Percentiles rank a stretch among this genome's conserved stretches.
Conservation (phyloP, 2,329 filamentous ascomycete genomes). For the Sclerotinia borealis region DNA sequence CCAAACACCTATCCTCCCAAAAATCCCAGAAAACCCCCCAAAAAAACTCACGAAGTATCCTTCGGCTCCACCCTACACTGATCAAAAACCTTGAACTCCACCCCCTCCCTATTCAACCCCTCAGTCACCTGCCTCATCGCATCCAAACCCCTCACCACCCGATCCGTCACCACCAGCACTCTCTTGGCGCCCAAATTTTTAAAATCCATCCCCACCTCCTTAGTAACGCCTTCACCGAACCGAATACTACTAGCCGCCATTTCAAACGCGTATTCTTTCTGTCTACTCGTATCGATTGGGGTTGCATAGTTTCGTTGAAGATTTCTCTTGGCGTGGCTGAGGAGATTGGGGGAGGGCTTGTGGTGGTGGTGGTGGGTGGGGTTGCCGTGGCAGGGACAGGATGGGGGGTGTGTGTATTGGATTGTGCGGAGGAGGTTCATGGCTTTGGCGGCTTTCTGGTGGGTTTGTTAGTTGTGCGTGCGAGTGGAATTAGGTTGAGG, state of each 20-base stretch:
- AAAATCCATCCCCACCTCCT: constrained; percentile 97
- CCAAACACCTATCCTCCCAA: not conserved
- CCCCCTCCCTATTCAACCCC: constrained; percentile 68
- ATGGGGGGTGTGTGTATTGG: constrained; percentile 80
- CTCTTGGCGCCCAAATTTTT: constrained; percentile 81
- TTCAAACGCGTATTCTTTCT: constrained; percentile 97
- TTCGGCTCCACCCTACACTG: constrained; percentile 85
- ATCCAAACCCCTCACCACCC: constrained; percentile 71
- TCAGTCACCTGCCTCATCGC: constrained; percentile 88
- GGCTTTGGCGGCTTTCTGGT: constrained; percentile 54
- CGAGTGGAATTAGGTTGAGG: too few species aligned
- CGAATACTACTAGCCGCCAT: constrained; percentile 95
- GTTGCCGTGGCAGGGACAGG: constrained; percentile 89
- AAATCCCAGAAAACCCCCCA: not conserved
- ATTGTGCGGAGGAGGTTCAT: constrained; percentile 77
- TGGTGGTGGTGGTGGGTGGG: constrained; percentile 66
- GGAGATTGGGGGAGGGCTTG: constrained; percentile 35
- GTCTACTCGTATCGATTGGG: constrained; percentile 61
- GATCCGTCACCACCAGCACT: constrained; percentile 89
- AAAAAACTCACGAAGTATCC: constrained; percentile 69
- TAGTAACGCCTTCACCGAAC: constrained; percentile 87
- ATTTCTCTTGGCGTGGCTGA: constrained; percentile 42
- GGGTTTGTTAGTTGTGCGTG: constrained; percentile 14
- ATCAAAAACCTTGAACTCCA: constrained; percentile 76
- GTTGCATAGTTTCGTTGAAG: constrained; percentile 59